Base-by-base conservation (phyloP, 768 basidiomycete species). In the Kwoniella dejecticola region DNA sequence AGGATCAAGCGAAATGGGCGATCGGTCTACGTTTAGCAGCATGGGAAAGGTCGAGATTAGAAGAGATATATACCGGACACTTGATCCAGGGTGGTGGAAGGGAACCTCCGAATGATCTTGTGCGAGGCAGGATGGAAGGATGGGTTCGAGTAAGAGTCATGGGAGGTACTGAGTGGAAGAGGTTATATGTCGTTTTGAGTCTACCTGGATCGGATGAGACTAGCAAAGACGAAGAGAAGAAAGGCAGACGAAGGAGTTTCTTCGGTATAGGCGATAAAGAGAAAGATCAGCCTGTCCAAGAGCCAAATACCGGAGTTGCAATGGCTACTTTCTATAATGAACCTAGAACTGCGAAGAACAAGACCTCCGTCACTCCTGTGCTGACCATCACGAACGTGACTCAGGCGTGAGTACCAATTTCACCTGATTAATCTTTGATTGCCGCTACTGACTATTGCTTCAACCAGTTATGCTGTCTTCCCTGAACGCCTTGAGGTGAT, bases 121-220 rank as follows among this genome's bases (percentile, higher is more conserved):
- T 84, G 11, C 84, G 84, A 47, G 88, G 90, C 8, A 84, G 84
- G 60, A 84, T 92, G 82, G 94, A 97, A 77, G 95, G 94, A 1
- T 93, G 90, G 89, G 88, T 91, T 17, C 85, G 88, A 68, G 84
- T 92, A 46, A 87, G 95, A 45, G 83, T 97, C 38, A 89, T 93
- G n/a, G 94, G 95, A n/a, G 91, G 93, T 69, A 93, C 90, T 0
- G 92, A 96, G 68, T 98, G 95, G 95, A 92, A 92, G 77, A 84
- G 86, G 41, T 83, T 93, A 45, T 98, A 91, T 89, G 85, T 90
- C 82, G 84, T 88, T 5, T 81, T 96, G 4, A 82, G 81, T 62
- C 83, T 84, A 48, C 73, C 73, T 21, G 55, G 49, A 29, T 52
- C 60, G 10, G 70, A 67, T 46, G 57, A 64, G 11, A 52, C 61